A percentile compares a stretch with the other conserved stretches of the same genome.
phyloP scores from a whole-genome alignment of 371 early-diverging fungal genomes.

The Dichotomocladium elegans region DNA sequence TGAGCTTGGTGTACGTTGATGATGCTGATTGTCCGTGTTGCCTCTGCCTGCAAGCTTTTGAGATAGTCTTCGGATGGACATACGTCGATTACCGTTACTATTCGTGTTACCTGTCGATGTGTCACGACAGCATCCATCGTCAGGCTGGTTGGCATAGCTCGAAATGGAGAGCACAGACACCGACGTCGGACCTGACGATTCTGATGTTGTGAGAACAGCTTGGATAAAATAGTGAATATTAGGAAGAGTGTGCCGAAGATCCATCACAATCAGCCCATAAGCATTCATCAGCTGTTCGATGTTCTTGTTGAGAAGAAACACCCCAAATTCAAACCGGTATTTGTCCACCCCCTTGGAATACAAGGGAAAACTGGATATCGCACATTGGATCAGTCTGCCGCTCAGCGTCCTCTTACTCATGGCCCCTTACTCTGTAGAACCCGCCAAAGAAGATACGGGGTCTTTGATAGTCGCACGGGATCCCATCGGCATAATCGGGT shows the following conservation, averaged over 20 bases:
- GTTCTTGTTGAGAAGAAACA: constrained; percentile 81
- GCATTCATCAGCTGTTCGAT: constrained; percentile 84
- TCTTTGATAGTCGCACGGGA: constrained; percentile 73
- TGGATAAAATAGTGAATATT: constrained; percentile 70
- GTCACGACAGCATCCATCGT: no score
- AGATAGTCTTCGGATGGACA: not conserved
- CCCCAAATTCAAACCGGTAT: constrained; percentile 77
- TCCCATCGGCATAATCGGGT: constrained; percentile 75
- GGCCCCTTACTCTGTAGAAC: constrained; percentile 50
- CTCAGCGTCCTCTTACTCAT: not conserved
- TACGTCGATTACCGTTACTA: not conserved
- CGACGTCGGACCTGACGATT: constrained; percentile 36
- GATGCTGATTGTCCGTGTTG: no score
- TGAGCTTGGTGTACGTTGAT: not conserved
- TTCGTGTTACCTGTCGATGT: no score
- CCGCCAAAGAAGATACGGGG: constrained; percentile 54
- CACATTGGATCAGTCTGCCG: not conserved
- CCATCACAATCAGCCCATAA: constrained; percentile 66
- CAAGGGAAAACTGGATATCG: constrained; percentile 71
- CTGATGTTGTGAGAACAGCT: constrained; percentile 53
- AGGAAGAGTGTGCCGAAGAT: constrained; percentile 76
- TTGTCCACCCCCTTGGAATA: constrained; percentile 69
- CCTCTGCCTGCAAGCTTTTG: not conserved
- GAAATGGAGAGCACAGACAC: constrained; percentile 49
- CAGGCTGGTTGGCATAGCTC: constrained; percentile 26